Base-by-base conservation (phyloP, 1,284 basidiomycete species). In the Ceratobasidium sp. region DNA sequence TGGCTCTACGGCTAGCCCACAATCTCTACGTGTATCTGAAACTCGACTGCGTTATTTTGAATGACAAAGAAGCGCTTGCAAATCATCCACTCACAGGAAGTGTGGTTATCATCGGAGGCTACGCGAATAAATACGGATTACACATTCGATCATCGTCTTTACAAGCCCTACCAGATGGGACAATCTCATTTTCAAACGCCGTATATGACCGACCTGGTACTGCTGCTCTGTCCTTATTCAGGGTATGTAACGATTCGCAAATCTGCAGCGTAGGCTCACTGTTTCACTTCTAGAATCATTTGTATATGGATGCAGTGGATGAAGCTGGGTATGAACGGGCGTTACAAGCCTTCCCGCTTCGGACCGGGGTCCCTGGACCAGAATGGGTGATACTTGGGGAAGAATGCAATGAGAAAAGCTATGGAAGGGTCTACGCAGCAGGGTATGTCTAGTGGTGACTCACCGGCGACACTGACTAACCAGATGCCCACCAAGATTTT, bases 311-410 rank as follows among this genome's bases (percentile, higher is more conserved):
- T 51, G 80, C 71, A 12, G 51, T 69, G 13, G 80, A 81, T 67
- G 44, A 44, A 26, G 42, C 51, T 46, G 80, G 80, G 3, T 73
- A 78, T 26, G 80, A 81, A 51, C 61, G 79, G 40, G 79, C 68
- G 12, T 13, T 81, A 23, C 70, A 77, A 2, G 40, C 66, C 23
- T 81, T 81, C 67, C 80, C 80, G 3, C 58, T 80, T 7, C 58
- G 80, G 15, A 81, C 80, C 3, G 80, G 80, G 3, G 77, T 78
- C 2, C 79, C 80, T 13, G 73, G 69, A 23, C 80, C 80, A 1
- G 80, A 81, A 40, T 81, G 80, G 80, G 71, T 80, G 42, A 60
- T 81, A 10, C 44, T 80, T 9, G 79, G 73, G 13, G n/a, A 40
- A 39, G 79, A 71, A 33, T 68, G 67, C 39, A 77, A 81, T 18